Base-by-base conservation (phyloP, 148 eudicot genomes). In the Cornus kousa region DNA sequence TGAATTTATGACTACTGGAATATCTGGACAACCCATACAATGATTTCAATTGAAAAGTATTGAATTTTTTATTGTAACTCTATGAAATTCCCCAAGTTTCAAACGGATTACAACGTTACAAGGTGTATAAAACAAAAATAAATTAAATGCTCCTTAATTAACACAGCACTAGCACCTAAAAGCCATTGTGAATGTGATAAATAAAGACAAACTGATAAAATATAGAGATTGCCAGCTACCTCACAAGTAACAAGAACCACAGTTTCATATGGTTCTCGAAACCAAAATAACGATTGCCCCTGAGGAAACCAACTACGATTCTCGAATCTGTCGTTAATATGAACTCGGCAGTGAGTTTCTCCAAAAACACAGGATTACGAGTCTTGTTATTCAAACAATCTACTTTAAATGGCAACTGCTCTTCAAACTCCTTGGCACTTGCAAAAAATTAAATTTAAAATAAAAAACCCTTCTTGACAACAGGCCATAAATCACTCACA, bases 221-320 rank as follows among this genome's bases (percentile, higher is more conserved):
- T n/a, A n/a, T n/a, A n/a, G 62, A 48, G 43, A 53, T 31, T 66
- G 78, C 35, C 35, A 80, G 53, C 75, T 82, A 96, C 99, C 97
- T 93, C 99, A 83, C 99, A 96, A 53, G 98, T 91, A 77, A 96
- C 97, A 81, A 96, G 91, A 85, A 96, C 88, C 74, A 96, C 84
- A 73, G 97, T 93, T 35, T 98, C 99, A 88, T 96, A 96, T 72
- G 98, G 99, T 80, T 96, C 98, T 70, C 97, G 89, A 79, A 96
- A 96, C 97, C 93, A 96, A 89, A 93, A 96, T 43, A 96, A 80
- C n/a, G 85, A 84, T 75, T 90, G 97, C 79, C 90, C 98, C 79
- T 96, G 99, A 24, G 97, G 93, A 74, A 86, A 93, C 81, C 97
- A 89, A 85, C 94, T 91, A 31, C 98, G 97, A 96, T 91, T 85